Evolutionary conservation across 805 yeast genomes (phyloP).

Genomic region (Monosporozyma aquatica): DNA sequence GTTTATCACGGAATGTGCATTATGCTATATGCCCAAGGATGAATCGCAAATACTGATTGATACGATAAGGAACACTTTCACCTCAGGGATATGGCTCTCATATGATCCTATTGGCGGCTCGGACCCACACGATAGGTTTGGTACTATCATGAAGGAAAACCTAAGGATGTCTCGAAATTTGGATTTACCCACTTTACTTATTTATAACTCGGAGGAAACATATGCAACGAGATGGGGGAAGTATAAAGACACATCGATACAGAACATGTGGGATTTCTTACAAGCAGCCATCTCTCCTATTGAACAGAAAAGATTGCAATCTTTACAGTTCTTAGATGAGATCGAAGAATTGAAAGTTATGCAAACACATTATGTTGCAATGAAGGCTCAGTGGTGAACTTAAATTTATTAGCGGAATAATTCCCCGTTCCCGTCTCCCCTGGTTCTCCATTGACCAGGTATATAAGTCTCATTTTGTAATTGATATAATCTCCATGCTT

Average conservation of each 20-base stretch:
- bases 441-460: slow-evolving; percentile 57
- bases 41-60: slow-evolving; percentile 35
- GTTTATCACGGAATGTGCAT: slow-evolving; percentile 48
- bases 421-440: slow-evolving; percentile 63
- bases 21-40: slow-evolving; percentile 42
- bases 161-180: slow-evolving; percentile 40
- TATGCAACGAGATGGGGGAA: slow-evolving; percentile 19
- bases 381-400: slow-evolving; percentile 22
- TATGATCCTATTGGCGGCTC: slow-evolving; percentile 57
- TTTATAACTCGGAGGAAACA: slow-evolving; percentile 32
- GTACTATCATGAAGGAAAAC: slow-evolving; percentile 46
- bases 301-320: slow-evolving; percentile 36
- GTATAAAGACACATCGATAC: neutral
- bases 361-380: slow-evolving; percentile 44
- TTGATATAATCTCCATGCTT: slow-evolving; percentile 76
- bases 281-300: slow-evolving; percentile 26
- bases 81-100: slow-evolving; percentile 29
- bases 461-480: slow-evolving; percentile 58
- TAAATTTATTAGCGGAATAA: slow-evolving; percentile 58
- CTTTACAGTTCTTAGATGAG: slow-evolving; percentile 49
- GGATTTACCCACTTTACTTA: slow-evolving; percentile 33
- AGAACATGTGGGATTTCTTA: slow-evolving; percentile 32
- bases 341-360: slow-evolving; percentile 46
- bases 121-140: slow-evolving; percentile 34
- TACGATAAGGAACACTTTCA: slow-evolving; percentile 25